Evolutionary conservation across 495 filamentous ascomycete genomes (phyloP).

Genomic region (Penicillium alfredii): DNA sequence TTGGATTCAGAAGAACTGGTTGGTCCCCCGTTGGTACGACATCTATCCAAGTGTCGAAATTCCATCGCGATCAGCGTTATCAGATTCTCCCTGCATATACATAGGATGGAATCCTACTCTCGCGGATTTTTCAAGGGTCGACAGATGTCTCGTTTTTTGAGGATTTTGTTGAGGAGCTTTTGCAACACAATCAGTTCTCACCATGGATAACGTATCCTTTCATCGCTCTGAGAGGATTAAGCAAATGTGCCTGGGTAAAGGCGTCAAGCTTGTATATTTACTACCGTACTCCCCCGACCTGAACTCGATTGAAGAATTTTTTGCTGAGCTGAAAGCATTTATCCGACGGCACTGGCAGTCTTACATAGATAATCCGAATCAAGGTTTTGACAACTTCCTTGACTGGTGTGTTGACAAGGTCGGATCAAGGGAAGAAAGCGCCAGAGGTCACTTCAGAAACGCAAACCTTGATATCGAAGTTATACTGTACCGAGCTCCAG

Average conservation of each 20-base stretch:
- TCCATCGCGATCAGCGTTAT: not conserved
- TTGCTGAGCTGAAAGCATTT: constrained; percentile 17
- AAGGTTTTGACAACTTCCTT: not conserved
- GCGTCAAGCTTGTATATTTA: constrained; percentile 2
- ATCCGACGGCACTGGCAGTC: constrained; percentile 1
- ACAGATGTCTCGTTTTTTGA: not conserved
- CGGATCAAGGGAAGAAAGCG: not conserved
- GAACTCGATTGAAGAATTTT: constrained; percentile 16
- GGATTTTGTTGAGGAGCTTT: not conserved
- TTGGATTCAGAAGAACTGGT: constrained; percentile 28
- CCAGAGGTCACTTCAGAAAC: not conserved
- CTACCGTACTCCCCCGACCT: constrained; percentile 9
- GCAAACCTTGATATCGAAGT: too few species aligned
- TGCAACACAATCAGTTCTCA: not conserved
- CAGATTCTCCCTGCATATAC: not conserved
- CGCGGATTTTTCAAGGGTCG: not conserved
- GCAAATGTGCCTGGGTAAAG: not conserved
- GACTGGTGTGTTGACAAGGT: not conserved
- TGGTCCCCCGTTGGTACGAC: not conserved
- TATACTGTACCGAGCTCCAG: too few species aligned
- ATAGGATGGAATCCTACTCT: not conserved
- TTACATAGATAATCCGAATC: not conserved
- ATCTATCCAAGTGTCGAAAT: not conserved
- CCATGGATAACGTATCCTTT: not conserved
- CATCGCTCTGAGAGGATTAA: not conserved